A percentile compares a stretch with the other conserved stretches of the same genome.
These are phyloP conservation scores for Starmerella gropengiesseri DNA, from an alignment of 805 yeast genomes.

Conservation along the genomic window DNA sequence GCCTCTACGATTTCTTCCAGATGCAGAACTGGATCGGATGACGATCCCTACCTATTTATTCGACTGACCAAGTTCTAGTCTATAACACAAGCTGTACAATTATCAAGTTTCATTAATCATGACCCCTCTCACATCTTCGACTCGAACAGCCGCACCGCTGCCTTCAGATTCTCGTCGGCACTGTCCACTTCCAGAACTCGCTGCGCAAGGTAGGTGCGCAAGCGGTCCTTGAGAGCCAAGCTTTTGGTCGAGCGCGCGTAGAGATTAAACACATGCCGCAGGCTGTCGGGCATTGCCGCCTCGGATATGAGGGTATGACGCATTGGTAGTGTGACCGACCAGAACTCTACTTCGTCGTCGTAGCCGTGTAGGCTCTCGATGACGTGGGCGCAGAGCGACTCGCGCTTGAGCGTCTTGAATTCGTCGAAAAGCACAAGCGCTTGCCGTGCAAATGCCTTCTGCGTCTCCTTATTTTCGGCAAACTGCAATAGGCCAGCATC, in stretches of 20 bases:
- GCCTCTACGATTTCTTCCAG: slow-evolving; percentile 85
- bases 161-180: slow-evolving; percentile 20
- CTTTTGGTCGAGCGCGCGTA: slow-evolving; percentile 33
- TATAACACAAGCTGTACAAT: no score
- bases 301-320: slow-evolving; percentile 39
- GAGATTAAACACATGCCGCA: slow-evolving; percentile 62
- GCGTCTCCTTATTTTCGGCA: slow-evolving; percentile 25
- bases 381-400: slow-evolving; percentile 54
- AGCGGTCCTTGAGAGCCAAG: slow-evolving; percentile 21
- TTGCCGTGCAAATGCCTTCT: slow-evolving; percentile 36
- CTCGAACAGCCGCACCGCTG: slow-evolving; percentile 23
- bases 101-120: no score
- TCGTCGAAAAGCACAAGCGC: slow-evolving; percentile 53
- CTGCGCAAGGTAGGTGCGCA: slow-evolving; percentile 24
- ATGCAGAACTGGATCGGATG: slow-evolving; percentile 72
- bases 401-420: slow-evolving; percentile 59
- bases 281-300: slow-evolving; percentile 42
- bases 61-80: no score
- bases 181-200: slow-evolving; percentile 20
- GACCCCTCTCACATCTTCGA: slow-evolving; percentile 14
- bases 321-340: slow-evolving; percentile 58
- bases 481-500: slow-evolving; percentile 51
- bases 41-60: not conserved
- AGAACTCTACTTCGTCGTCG: slow-evolving; percentile 32
- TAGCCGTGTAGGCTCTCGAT: slow-evolving; percentile 40